These are phyloP conservation scores for Candida sp. DNA, from an alignment of 1,139 yeast species.

Conservation along the genomic window DNA sequence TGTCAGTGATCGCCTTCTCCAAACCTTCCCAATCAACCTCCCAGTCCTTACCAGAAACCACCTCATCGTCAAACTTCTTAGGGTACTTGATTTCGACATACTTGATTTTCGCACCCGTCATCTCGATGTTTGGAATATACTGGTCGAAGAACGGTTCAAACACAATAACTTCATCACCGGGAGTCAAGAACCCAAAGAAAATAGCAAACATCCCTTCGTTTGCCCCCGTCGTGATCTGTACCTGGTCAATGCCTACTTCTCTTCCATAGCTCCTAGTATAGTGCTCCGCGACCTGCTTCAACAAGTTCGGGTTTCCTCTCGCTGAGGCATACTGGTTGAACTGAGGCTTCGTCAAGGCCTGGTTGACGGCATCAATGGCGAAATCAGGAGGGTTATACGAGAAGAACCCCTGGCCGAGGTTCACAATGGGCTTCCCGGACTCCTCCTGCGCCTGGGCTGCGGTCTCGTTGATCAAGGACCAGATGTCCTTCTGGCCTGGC, in stretches of 20 bases:
- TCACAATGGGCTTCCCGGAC: constrained; percentile 74
- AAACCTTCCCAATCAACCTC: constrained; percentile 78
- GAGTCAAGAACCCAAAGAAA: constrained; percentile 81
- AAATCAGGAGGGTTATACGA: constrained; percentile 94
- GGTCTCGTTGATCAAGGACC: constrained; percentile 94
- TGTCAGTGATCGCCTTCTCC: constrained; percentile 66
- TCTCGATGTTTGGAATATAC: constrained; percentile 90
- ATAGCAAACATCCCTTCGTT: constrained; percentile 92
- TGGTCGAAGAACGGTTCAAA: constrained; percentile 98
- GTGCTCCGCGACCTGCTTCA: constrained; percentile 68
- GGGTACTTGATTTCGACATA: constrained; percentile 91
- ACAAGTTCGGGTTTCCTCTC: constrained; percentile 79
- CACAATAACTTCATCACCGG: constrained; percentile 97
- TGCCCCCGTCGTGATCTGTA: constrained; percentile 94
- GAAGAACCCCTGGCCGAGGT: constrained; percentile 97
- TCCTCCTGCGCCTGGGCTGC: constrained; percentile 76
- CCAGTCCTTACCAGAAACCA: constrained; percentile 88
- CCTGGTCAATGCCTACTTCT: constrained; percentile 61
- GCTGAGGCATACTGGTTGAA: constrained; percentile 94
- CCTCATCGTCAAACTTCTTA: constrained; percentile 62
- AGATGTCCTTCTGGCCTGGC: constrained; percentile 79
- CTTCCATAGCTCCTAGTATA: constrained; percentile 73
- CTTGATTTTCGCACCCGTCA: constrained; percentile 90
- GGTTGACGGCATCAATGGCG: constrained; percentile 82
- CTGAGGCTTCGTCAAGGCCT: constrained; percentile 71